Percentiles rank a stretch among this genome's conserved stretches.
phyloP scores from a whole-genome alignment of 495 filamentous ascomycete species.

The Penicillium manginii region DNA sequence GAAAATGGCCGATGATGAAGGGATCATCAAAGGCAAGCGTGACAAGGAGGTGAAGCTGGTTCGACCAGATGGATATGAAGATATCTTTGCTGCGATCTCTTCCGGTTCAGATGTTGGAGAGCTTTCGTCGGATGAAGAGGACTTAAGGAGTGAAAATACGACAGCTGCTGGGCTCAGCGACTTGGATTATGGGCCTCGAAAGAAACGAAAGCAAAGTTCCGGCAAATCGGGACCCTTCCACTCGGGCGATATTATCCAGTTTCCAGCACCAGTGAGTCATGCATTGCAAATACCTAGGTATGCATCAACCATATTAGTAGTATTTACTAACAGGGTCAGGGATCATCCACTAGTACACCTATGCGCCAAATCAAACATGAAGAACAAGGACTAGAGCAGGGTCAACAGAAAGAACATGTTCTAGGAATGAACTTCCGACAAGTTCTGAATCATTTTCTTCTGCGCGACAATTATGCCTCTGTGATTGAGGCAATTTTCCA shows the following conservation, averaged over 20 bases:
- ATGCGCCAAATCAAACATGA: background rate
- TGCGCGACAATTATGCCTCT: background rate
- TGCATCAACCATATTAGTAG: too few relatives aligned
- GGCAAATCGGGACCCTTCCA: too few relatives aligned
- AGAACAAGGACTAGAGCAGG: background rate
- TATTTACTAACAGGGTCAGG: too few relatives aligned
- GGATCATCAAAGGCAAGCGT: slow-evolving; percentile 18
- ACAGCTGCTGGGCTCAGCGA: too few relatives aligned
- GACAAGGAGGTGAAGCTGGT: slow-evolving; percentile 6
- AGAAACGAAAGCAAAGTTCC: too few relatives aligned
- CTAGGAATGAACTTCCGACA: background rate
- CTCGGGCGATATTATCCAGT: too few relatives aligned
- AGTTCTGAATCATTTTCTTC: background rate
- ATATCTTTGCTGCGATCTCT: background rate
- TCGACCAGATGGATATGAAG: slow-evolving; percentile 13
- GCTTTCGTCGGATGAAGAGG: background rate
- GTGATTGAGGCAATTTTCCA: background rate
- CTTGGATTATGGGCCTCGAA: too few relatives aligned
- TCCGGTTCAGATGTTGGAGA: background rate
- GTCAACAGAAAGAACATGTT: background rate
- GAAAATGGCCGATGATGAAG: slow-evolving; percentile 20
- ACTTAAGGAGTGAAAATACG: background rate
- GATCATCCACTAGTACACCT: background rate
- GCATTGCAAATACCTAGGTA: background rate
- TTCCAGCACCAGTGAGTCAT: background rate